These are phyloP conservation scores for Ustilago sp. DNA, from an alignment of 1,284 basidiomycete species.

Conservation along the genomic window DNA sequence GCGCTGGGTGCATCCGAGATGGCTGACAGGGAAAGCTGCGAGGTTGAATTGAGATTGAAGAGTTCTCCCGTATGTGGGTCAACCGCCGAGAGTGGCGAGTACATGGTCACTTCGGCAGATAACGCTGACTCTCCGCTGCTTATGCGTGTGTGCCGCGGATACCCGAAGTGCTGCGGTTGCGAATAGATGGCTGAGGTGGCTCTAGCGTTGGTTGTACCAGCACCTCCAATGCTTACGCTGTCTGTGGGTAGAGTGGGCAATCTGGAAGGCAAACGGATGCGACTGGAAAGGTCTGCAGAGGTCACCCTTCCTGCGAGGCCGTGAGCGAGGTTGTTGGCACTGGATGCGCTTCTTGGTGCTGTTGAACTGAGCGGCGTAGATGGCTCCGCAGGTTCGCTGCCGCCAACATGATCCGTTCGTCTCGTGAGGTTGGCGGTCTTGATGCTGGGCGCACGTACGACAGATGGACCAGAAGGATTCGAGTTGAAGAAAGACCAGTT, in stretches of 20 bases:
- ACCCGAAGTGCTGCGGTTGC: slow-evolving; percentile 18
- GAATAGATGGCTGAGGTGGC: slow-evolving; percentile 32
- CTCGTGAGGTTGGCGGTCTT: slow-evolving; percentile 21
- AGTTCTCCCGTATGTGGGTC: slow-evolving; percentile 24
- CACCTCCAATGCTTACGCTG: slow-evolving; percentile 7
- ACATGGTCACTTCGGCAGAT: slow-evolving; percentile 24
- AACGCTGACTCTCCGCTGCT: slow-evolving; percentile 37
- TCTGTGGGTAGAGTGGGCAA: slow-evolving; percentile 38
- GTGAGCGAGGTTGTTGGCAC: slow-evolving; percentile 13
- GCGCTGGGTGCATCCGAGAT: slow-evolving; percentile 53
- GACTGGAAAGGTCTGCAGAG: slow-evolving; percentile 26
- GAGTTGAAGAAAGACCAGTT: slow-evolving; percentile 62
- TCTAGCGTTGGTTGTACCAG: slow-evolving; percentile 12
- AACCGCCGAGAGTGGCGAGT: slow-evolving; percentile 33
- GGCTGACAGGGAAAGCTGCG: slow-evolving; percentile 42
- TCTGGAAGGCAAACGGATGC: slow-evolving; percentile 30
- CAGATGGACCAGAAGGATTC: slow-evolving; percentile 15
- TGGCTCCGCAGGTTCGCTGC: slow-evolving; percentile 14
- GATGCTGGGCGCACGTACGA: slow-evolving; percentile 43
- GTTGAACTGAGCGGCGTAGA: slow-evolving; percentile 16
- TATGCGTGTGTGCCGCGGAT: slow-evolving; percentile 37
- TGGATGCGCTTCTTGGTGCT: slow-evolving; percentile 4
- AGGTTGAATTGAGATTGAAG: slow-evolving; percentile 40
- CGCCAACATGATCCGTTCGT: slow-evolving; percentile 8
- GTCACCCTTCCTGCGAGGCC: slow-evolving; percentile 18